phyloP scores from a whole-genome alignment of 305 asterid genomes.

The Fraxinus latifolia region DNA sequence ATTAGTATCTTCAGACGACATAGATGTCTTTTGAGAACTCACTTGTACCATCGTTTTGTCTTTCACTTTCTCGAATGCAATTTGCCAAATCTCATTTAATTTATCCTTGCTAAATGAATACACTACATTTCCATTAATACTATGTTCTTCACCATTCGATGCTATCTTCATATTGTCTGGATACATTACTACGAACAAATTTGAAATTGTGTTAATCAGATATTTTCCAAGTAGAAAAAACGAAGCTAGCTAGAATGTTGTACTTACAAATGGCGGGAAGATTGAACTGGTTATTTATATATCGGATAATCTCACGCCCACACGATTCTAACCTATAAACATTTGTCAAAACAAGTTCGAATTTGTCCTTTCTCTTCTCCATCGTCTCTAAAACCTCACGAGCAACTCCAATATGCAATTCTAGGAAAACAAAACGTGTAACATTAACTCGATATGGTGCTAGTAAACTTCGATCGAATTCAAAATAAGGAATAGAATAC shows the following conservation, averaged over 20 bases:
- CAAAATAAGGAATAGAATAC: neutral
- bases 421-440: constrained; percentile 28
- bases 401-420: constrained; percentile 43
- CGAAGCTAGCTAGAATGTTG: neutral
- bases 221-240: neutral
- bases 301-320: constrained; percentile 31
- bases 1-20: constrained; percentile 11
- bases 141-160: constrained; percentile 31
- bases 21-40: too few relatives aligned
- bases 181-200: constrained; percentile 42
- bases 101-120: neutral
- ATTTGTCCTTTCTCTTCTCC: constrained; percentile 35
- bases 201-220: neutral
- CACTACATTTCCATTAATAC: constrained; percentile 23
- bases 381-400: constrained; percentile 41
- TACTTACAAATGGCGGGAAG: constrained; percentile 45
- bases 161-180: constrained; percentile 32
- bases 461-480: neutral
- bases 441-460: neutral
- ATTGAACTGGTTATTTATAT: constrained; percentile 33
- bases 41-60: constrained; percentile 9
- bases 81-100: constrained; percentile 40
- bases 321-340: constrained; percentile 36
- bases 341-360: constrained; percentile 55
- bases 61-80: constrained; percentile 35